Base-by-base conservation (phyloP, 148 eudicot genomes). In the Tetragonia tetragonoides region DNA sequence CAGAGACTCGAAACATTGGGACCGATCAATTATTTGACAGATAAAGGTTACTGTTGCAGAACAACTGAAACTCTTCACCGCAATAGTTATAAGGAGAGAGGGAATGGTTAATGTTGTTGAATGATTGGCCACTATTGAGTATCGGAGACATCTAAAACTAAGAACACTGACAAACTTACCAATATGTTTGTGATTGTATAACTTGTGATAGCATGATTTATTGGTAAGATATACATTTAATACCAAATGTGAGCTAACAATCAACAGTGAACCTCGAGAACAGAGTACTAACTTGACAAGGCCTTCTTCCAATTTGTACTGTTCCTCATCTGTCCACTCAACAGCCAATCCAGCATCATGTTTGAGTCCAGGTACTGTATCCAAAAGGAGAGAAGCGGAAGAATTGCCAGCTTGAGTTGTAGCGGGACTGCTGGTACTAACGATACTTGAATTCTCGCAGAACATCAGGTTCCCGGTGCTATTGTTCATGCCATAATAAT, bases 241-340 rank as follows among this genome's bases (percentile, higher is more conserved):
- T 49, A 34, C 49, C 41, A 73, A 71, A 59, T 28, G 41, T 56
- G 24, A 44, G 37, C 57, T 64, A 71, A 84, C 64, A 64, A 71
- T 40, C 40, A 74, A 70, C 54, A 73, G 68, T 61, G 73, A 68
- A 67, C 54, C 66, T 68, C 34, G 66, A 81, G 84, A 18, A 56
- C 12, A 81, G 75, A 74, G 74, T 84, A 90, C 94, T 86, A 79
- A 93, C 98, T 84, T 91, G 87, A 75, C 75, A 82, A 93, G 91
- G 75, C 97, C 97, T 82, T 93, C 94, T 74, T 89, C 90, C 87
- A 93, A 78, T 76, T 81, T 91, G 82, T 59, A 83, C 83, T 93
- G 98, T 63, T 93, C 98, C 57, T 88, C 98, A 54, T 83, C 84
- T 9, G 94, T 84, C 98, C 98, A 93, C 86, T 93, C 98, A 44